These are phyloP conservation scores for Solanum gandarillasii DNA, from an alignment of 257 asterid species.

Conservation along the genomic window DNA sequence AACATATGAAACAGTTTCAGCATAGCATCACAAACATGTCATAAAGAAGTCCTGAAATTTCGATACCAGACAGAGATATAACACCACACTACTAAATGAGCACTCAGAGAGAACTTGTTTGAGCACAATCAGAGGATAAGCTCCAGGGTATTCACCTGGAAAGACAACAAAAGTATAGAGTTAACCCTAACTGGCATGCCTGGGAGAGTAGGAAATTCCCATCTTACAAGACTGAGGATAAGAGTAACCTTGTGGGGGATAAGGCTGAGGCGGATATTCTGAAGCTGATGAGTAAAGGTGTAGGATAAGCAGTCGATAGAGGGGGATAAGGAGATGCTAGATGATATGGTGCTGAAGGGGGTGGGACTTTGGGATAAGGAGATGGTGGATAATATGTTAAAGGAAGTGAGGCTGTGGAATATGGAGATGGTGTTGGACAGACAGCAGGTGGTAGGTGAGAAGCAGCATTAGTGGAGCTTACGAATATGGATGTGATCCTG, in stretches of 20 bases:
- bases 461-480: slow-evolving; percentile 11
- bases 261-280: slow-evolving; percentile 12
- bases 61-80: background rate
- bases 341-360: background rate
- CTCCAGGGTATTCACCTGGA: slow-evolving; percentile 27
- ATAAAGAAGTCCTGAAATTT: background rate
- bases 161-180: background rate
- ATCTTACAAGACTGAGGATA: slow-evolving; percentile 12
- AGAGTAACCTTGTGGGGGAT: slow-evolving; percentile 7
- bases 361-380: too few relatives aligned
- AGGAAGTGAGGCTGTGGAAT: slow-evolving; percentile 8
- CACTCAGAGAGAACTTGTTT: background rate
- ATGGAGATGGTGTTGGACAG: slow-evolving; percentile 19
- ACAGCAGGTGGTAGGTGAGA: slow-evolving; percentile 9
- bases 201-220: slow-evolving; percentile 6
- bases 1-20: background rate
- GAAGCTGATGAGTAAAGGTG: slow-evolving; percentile 15
- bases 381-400: too few relatives aligned
- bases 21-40: background rate
- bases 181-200: background rate
- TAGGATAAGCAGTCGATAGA: background rate
- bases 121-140: slow-evolving; percentile 16
- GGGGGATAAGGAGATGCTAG: too few relatives aligned
- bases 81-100: background rate
- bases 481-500: slow-evolving; percentile 8